Base-by-base conservation (phyloP, 441 rosid species). In the Brassica hybrid region DNA sequence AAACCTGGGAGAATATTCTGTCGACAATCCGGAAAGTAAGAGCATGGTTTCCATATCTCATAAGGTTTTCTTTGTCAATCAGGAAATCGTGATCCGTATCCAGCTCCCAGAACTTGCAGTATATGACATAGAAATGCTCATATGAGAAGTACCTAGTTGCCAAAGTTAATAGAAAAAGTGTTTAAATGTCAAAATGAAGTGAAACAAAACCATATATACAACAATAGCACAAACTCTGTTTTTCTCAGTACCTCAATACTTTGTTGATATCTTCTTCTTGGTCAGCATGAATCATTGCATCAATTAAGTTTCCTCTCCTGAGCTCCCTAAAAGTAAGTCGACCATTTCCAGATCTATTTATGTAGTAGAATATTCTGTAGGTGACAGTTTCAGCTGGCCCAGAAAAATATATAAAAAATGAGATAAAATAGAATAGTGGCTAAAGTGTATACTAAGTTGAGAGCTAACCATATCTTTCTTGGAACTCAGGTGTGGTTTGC, bases 41-140 rank as follows among this genome's bases (percentile, higher is more conserved):
- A 7, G 98, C 99, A 85, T 96, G 99, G 84, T 96, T 96, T 67
- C 99, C 99, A 84, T 96, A 96, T 89, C 90, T 87, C 83, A 96
- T 90, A 57, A 96, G 98, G 85, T 96, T 94, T 88, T 96, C 99
- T 86, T 94, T 92, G 90, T 94, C 97, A 10, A 96, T 94, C 79
- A 91, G 82, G 85, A 96, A 94, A 87, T 96, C 99, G 48, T 96
- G 98, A 84, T 96, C 99, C 4, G 94, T 84, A 78, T 96, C 99
- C 78, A 96, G 89, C 86, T 96, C 99, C 98, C 98, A 94, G 79
- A 94, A 96, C 87, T 94, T 96, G 96, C 99, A 96, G 92, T 96
- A 96, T 84, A 96, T 91, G 72, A 96, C 98, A 52, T 96, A 96
- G 71, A 96, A 96, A 85, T 96, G 99, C 76, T 96, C 99, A 81